Base-by-base conservation (phyloP, 2,329 filamentous ascomycete species). In the Trichophyton simii region DNA sequence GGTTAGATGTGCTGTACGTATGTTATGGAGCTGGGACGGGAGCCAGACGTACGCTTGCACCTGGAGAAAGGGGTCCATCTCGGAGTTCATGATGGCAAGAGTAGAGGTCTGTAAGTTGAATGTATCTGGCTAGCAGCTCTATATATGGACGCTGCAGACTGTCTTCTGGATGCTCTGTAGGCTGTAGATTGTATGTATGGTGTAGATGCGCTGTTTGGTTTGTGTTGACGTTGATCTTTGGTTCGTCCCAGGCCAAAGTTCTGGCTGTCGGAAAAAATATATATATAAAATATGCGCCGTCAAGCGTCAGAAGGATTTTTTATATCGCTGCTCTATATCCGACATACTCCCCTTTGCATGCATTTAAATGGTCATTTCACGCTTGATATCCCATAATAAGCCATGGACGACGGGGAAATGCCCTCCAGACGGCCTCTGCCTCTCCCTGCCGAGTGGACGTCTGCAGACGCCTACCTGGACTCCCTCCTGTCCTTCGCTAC, bases 401-500 rank as follows among this genome's bases (percentile, higher is more conserved):
- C n/a, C 18, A 55, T 28, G 7, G 6, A 11, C 20, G 36, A 36
- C 34, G 7, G 8, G 7, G 34, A 28, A 44, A 80, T 83, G 77
- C 76, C 77, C 59, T 79, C 77, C 48, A 74, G 78, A 36, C 70
- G 71, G 9, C 75, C 79, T 55, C 80, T 96, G 25, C 91, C 91
- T 0, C 83, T 88, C 69, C 79, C 83, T 38, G 79, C 84, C 58
- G 82, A 83, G 68, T 96, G 92, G 78, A 71, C 78, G 42, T 83
- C 83, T 52, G 76, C 84, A 4, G 88, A 96, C 57, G 82, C 85
- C 60, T 99, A 96, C 72, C 82, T 96, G 57, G 80, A 88, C 28
- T 85, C 85, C 18, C 82, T 97, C 11, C 79, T 97, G 28, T 72
- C 83, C 20, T 96, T 97, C 68, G 83, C 86, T 1, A 85, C 85